Conservation (phyloP, 73 alveolate genomes). For the Effrenium voratum region DNA sequence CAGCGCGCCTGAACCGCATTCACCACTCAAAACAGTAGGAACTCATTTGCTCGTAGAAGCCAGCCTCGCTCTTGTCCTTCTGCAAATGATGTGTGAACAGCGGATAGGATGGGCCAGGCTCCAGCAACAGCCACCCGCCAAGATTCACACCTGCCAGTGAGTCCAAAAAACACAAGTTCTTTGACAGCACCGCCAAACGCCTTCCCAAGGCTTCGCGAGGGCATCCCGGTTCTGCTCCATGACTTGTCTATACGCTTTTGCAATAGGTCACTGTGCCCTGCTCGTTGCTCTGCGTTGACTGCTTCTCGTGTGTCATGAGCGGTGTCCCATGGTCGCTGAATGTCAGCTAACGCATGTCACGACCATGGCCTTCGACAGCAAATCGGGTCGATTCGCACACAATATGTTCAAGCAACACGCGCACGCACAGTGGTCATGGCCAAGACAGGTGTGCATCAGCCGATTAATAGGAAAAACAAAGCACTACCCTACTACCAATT, state of each 20-base stretch:
- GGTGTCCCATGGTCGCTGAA: too few species aligned
- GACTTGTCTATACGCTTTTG: background rate
- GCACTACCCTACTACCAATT: too few species aligned
- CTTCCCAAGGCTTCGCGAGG: constrained; percentile 78
- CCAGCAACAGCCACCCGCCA: constrained; percentile 86
- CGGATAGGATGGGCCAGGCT: constrained; percentile 81
- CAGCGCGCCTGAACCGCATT: constrained; percentile 60
- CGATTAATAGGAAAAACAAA: too few species aligned
- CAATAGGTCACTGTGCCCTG: too few species aligned
- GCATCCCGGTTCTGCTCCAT: constrained; percentile 68
- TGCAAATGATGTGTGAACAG: constrained; percentile 53
- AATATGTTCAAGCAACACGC: too few species aligned
- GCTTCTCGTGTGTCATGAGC: too few species aligned
- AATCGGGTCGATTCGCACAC: too few species aligned
- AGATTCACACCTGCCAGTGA: constrained; percentile 68
- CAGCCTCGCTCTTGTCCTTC: constrained; percentile 69
- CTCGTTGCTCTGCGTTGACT: too few species aligned
- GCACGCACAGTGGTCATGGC: too few species aligned
- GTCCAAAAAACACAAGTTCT: background rate
- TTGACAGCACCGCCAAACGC: background rate
- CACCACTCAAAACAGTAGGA: background rate
- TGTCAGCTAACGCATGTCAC: too few species aligned
- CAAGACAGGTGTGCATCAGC: too few species aligned
- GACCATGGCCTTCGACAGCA: too few species aligned
- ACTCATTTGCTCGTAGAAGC: background rate